Percentiles rank a stretch among this genome's conserved stretches.
These are phyloP conservation scores for Cladorrhinum samala DNA, from an alignment of 495 filamentous ascomycete genomes.

Conservation along the genomic window DNA sequence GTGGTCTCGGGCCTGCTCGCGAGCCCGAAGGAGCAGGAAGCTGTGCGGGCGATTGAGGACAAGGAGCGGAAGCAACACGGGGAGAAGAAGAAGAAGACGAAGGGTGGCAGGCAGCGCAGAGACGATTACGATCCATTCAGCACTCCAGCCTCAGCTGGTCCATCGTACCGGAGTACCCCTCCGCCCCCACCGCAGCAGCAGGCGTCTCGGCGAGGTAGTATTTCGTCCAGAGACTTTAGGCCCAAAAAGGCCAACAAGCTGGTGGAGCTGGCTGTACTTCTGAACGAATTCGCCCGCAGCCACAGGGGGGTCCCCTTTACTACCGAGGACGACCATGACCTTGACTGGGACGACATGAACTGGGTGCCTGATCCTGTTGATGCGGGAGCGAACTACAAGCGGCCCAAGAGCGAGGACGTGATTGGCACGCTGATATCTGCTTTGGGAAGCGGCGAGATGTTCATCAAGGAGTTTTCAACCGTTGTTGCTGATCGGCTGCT, in stretches of 20 bases:
- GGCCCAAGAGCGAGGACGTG: constrained; percentile 84
- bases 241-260: constrained; percentile 35
- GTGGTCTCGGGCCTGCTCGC: constrained; percentile 82
- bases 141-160: too few species aligned
- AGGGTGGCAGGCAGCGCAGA: too few species aligned
- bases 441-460: constrained; percentile 79
- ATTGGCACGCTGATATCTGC: constrained; percentile 82
- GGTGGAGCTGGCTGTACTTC: constrained; percentile 67
- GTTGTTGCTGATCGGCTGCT: constrained; percentile 80
- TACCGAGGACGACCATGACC: constrained; percentile 55
- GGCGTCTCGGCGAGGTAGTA: neutral
- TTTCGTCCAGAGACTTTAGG: neutral
- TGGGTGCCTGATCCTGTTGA: constrained; percentile 93
- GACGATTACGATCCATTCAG: too few species aligned
- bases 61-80: constrained; percentile 12
- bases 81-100: constrained; percentile 1
- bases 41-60: constrained; percentile 33
- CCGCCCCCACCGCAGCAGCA: neutral
- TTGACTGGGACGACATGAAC: constrained; percentile 83
- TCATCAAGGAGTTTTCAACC: constrained; percentile 86
- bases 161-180: too few species aligned
- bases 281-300: constrained; percentile 56
- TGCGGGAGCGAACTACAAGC: constrained; percentile 83
- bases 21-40: constrained; percentile 46
- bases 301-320: constrained; percentile 30